Evolutionary conservation across 2,329 filamentous ascomycete species (phyloP).

Genomic region (Penicillium digitatum): DNA sequence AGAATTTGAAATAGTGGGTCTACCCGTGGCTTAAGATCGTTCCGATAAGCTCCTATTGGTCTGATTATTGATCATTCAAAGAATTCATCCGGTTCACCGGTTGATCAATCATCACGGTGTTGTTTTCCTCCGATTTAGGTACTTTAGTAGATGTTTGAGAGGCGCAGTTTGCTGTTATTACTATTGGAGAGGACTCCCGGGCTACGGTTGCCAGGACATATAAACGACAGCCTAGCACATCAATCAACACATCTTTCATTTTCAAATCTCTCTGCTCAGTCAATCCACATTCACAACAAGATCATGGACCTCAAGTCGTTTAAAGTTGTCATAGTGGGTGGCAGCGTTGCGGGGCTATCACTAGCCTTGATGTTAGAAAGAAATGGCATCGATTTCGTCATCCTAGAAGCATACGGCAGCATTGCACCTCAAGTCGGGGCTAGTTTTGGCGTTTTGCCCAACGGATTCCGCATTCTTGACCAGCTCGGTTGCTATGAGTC

Average conservation of each 20-base stretch:
- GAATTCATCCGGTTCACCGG: neutral
- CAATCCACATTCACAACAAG: neutral
- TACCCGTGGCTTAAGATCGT: neutral
- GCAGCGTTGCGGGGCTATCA: slow-evolving; percentile 46
- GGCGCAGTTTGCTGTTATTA: neutral
- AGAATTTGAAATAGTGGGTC: neutral
- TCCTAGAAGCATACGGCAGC: slow-evolving; percentile 41
- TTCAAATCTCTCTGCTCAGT: neutral
- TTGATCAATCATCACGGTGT: neutral
- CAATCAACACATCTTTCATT: neutral
- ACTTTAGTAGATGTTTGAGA: neutral
- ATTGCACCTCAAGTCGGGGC: slow-evolving; percentile 49
- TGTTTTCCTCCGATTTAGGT: neutral
- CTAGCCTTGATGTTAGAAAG: slow-evolving; percentile 47
- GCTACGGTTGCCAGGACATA: too few relatives aligned
- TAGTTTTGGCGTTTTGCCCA: slow-evolving; percentile 45
- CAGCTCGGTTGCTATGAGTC: slow-evolving; percentile 45
- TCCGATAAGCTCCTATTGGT: neutral
- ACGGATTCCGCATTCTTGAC: slow-evolving; percentile 48
- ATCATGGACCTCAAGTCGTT: slow-evolving; percentile 9
- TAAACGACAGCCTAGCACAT: neutral
- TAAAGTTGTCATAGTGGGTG: slow-evolving; percentile 47
- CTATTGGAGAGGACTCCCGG: neutral
- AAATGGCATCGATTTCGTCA: slow-evolving; percentile 45
- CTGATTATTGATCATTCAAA: neutral